Evolutionary conservation across 2,329 filamentous ascomycete species (phyloP).

Genomic region (Cadophora gregata): DNA sequence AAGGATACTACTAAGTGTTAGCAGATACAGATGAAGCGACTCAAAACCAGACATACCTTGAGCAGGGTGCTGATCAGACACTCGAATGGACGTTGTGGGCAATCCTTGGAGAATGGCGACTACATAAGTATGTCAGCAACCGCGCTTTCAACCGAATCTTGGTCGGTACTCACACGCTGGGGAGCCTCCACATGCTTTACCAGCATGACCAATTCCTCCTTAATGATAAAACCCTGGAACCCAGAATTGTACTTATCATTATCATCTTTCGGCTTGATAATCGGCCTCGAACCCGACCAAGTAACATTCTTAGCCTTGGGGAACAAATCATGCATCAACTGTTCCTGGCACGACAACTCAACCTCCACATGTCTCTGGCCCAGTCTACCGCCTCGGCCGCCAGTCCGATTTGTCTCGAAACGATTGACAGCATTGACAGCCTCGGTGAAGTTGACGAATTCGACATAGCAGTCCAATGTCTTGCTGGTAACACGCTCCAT

Average conservation of each 20-base stretch:
- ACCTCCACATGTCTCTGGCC: constrained; percentile 64
- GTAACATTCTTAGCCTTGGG: constrained; percentile 60
- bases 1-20: constrained; percentile 57
- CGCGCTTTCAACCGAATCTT: not conserved
- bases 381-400: constrained; percentile 54
- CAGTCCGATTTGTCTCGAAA: constrained; percentile 48
- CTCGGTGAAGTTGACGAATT: constrained; percentile 59
- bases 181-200: constrained; percentile 67
- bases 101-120: constrained; percentile 65
- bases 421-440: constrained; percentile 59
- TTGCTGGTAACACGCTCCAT: constrained; percentile 68
- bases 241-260: constrained; percentile 51
- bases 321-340: constrained; percentile 67
- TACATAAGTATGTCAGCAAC: constrained; percentile 41
- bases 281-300: constrained; percentile 58
- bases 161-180: constrained; percentile 61
- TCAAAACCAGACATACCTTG: constrained; percentile 38
- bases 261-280: constrained; percentile 46
- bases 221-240: constrained; percentile 65
- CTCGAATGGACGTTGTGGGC: constrained; percentile 69
- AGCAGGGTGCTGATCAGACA: constrained; percentile 64
- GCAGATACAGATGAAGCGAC: constrained; percentile 39
- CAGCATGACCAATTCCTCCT: constrained; percentile 68
- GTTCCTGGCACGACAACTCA: constrained; percentile 60
- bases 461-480: constrained; percentile 66